Percentiles rank a stretch among this genome's conserved stretches.
Evolutionary conservation across 805 yeast species (phyloP).

Genomic region (Starmerella stigmatis): DNA sequence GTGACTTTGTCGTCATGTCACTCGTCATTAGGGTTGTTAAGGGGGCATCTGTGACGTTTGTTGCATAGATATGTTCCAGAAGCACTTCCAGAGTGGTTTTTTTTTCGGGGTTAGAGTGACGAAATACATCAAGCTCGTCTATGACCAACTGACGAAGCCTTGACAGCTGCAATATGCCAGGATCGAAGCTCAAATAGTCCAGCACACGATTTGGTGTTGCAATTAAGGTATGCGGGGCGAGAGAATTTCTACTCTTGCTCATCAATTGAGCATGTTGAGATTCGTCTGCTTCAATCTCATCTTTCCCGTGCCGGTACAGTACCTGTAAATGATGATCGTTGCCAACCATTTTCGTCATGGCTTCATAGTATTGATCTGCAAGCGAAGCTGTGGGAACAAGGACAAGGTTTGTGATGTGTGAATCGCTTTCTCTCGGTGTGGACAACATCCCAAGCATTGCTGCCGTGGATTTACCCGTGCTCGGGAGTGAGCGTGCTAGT

Average conservation of each 20-base stretch:
- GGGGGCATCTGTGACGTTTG: constrained; percentile 6
- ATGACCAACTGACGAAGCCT: constrained; percentile 23
- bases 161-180: constrained; percentile 14
- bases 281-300: constrained; percentile 17
- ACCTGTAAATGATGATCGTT: neutral
- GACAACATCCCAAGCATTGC: constrained; percentile 24
- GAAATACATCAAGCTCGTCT: constrained; percentile 27
- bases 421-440: constrained; percentile 1
- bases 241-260: neutral
- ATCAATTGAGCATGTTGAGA: constrained; percentile 24
- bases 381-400: constrained; percentile 31
- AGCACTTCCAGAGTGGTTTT: constrained; percentile 23
- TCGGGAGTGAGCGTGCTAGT: constrained; percentile 27
- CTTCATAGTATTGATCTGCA: constrained; percentile 28
- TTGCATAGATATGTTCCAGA: constrained; percentile 14
- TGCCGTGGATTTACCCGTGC: constrained; percentile 32
- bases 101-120: constrained; percentile 11
- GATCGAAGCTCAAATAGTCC: constrained; percentile 35
- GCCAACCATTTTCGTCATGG: constrained; percentile 4
- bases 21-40: constrained; percentile 13
- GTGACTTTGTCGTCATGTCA: neutral
- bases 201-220: constrained; percentile 46
- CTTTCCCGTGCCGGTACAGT: constrained; percentile 25
- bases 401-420: constrained; percentile 25
- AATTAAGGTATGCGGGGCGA: constrained; percentile 35